A percentile compares a stretch with the other conserved stretches of the same genome.
phyloP scores from a whole-genome alignment of 2,329 filamentous ascomycete genomes.

The Microascus cirrosus region DNA sequence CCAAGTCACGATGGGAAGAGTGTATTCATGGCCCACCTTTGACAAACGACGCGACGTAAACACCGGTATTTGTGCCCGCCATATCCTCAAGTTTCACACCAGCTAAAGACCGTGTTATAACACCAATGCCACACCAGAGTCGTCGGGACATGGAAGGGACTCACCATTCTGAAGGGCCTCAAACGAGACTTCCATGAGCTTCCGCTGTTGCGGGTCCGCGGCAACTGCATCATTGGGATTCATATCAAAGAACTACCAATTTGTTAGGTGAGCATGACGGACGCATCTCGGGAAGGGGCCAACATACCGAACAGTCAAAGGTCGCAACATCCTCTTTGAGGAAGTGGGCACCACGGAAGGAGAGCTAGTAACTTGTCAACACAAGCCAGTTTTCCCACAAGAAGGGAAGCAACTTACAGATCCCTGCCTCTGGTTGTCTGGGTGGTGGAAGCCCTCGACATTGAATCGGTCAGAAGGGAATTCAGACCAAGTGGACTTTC shows the following conservation, averaged over 20 bases:
- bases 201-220: constrained; percentile 17
- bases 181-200: constrained; percentile 14
- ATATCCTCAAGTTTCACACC: constrained; percentile 6
- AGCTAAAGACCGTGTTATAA: neutral
- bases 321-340: constrained; percentile 12
- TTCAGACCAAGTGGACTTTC: constrained; percentile 23
- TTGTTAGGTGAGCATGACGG: neutral
- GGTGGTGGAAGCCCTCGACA: constrained; percentile 23
- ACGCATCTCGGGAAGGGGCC: neutral
- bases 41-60: constrained; percentile 11
- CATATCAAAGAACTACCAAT: constrained; percentile 12
- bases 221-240: constrained; percentile 11
- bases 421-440: constrained; percentile 8
- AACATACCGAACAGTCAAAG: constrained; percentile 11
- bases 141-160: neutral
- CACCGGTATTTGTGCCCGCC: constrained; percentile 14
- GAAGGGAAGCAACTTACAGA: neutral
- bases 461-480: constrained; percentile 35
- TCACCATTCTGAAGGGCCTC: constrained; percentile 16
- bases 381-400: neutral
- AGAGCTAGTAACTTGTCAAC: neutral
- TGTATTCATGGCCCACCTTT: neutral
- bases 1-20: constrained; percentile 3
- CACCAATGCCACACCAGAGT: neutral
- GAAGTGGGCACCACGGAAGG: constrained; percentile 14